Evolutionary conservation across 441 rosid genomes (phyloP), one percentile per base, ranked within the genome.

Genomic region (Brassica balearica): DNA sequence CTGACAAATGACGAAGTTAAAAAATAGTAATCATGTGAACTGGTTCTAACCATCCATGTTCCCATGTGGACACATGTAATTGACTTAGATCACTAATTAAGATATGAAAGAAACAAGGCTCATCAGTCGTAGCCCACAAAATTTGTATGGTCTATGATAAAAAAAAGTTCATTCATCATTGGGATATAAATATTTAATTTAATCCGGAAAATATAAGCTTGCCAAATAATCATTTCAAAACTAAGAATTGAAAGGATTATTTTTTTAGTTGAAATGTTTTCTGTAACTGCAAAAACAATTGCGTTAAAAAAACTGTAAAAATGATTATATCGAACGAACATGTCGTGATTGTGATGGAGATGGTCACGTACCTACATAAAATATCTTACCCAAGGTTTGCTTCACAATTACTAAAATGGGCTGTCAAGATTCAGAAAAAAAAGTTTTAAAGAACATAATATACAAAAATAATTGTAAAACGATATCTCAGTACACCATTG

Each of bases 61-160:
- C 72, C 72, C 81, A 71, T 70, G 80, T 76, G 76, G 65, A 77
- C 65, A 53, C 65, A 23, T 60, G 14, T 60, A 60, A 23, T 1
- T 55, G 61, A 38, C 80, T 65, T 65, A 58, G 27, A 56, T 27
- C 51, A 71, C 36, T 58, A 51, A 15, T 5, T 76, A 71, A 77
- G n/a, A 62, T 27, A 3, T 10, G 6, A 14, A 69, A 15, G 17
- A 14, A 67, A 43, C 20, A 43, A 38, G 17, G 22, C 56, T 68
- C 59, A 10, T 19, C n/a, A 11, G 3, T 34, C 15, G 60, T 25
- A 29, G 9, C 3, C 58, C 46, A 46, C 14, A 9, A 60, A 34
- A 27, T 1, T 36, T 32, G 73, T 17, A 10, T 53, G 43, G 63
- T 53, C 65, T 61, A 60, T 32, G 22, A 32, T 17, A 5, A 23